Evolutionary conservation across 768 basidiomycete genomes (phyloP), one percentile per base, ranked within the genome.

Genomic region (Tephrocybe sp.): DNA sequence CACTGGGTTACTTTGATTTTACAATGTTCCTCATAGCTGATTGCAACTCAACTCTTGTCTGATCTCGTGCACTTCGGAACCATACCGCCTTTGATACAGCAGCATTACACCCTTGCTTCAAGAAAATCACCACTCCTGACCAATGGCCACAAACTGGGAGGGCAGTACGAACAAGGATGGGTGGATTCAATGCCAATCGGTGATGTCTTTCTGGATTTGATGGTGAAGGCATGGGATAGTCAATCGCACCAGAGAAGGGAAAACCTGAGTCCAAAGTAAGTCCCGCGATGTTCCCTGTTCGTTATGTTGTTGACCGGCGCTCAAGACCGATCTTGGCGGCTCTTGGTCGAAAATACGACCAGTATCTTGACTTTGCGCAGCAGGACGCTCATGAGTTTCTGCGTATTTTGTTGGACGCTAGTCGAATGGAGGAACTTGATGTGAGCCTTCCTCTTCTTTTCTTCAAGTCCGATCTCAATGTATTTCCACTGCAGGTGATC

Each of bases 351-450:
- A 97, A 96, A 68, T 89, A 95, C 63, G 92, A 93, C 56, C 94
- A 98, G 60, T 98, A 97, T 60, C 82, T 90, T 37, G 94, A 95
- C 61, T 95, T 94, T 65, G 84, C 89, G 7, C 95, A 98, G 66
- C 95, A 97, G 66, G 95, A 98, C 62, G 92, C 94, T 19, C 95
- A 97, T 64, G 95, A 98, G 70, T 87, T 96, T 54, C 69, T 98
- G 21, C 78, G 91, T 27, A 93, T 94, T 55, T 73, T 98, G 51
- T 73, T 97, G 31, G 95, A 97, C 64, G 88, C 86, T 16, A 89
- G 95, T 78, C 82, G 91, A 45, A 95, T 95, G 92, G 95, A 98
- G 64, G 94, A 98, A 66, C 72, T 84, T 43, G 95, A 98, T 62
- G 89, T 91, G 60, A 53, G 84, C 66, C 22, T 11, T 18, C 12